Evolutionary conservation across 1,284 basidiomycete species (phyloP).

Genomic region (Lentinula novae-zelandiae): DNA sequence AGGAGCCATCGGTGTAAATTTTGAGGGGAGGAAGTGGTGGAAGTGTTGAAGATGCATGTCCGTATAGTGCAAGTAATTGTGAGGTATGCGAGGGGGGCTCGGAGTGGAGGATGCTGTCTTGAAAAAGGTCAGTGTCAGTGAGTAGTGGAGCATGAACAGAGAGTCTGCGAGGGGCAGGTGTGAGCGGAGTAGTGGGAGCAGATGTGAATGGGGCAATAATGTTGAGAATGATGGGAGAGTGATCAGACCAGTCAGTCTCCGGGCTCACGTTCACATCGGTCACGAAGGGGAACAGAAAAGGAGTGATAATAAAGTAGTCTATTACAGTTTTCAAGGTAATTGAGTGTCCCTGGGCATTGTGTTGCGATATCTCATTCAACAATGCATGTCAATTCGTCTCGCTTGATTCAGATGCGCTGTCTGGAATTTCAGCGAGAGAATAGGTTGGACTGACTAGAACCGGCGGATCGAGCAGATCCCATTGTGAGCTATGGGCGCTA

Average conservation of each 20-base stretch:
- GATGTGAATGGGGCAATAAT: not conserved
- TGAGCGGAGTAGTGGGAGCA: too few species aligned
- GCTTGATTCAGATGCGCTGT: not conserved
- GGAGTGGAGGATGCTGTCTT: not conserved
- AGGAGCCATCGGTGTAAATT: not conserved
- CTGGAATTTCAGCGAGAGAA: not conserved
- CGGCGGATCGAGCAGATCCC: not conserved
- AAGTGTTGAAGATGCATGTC: not conserved
- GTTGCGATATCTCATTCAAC: not conserved
- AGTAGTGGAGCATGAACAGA: too few species aligned
- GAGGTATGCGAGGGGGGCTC: too few species aligned
- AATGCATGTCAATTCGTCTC: not conserved
- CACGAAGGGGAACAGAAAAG: not conserved
- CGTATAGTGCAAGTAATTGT: not conserved
- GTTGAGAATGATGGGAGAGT: not conserved
- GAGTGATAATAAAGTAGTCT: not conserved
- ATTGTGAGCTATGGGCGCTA: not conserved
- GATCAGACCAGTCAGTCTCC: not conserved
- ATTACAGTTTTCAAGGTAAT: not conserved
- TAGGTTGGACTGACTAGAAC: not conserved
- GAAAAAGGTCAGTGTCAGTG: not conserved
- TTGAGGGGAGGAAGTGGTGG: not conserved
- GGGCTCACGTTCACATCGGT: not conserved
- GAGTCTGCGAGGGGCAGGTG: too few species aligned
- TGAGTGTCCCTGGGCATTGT: too few species aligned